Conservation (phyloP, 148 eudicot genomes). For the Camellia lanceoleosa region DNA sequence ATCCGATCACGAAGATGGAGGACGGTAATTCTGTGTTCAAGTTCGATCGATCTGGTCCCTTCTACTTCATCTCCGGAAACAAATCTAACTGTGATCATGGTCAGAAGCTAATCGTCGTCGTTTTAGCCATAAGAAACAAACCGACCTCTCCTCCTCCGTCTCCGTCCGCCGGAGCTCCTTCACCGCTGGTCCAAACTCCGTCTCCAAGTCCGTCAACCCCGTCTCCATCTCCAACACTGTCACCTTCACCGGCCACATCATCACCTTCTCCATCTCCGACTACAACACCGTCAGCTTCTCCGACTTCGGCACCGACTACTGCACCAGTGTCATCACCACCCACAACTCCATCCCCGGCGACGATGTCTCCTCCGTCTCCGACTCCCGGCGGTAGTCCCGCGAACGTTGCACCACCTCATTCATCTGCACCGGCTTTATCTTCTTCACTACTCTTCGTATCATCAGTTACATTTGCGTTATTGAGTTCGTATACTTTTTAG, state of each 20-base stretch:
- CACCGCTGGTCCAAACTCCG: background rate
- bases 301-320: too few relatives aligned
- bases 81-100: constrained; percentile 46
- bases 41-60: constrained; percentile 50
- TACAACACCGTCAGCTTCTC: too few relatives aligned
- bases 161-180: background rate
- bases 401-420: background rate
- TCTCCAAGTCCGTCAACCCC: background rate
- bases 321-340: too few relatives aligned
- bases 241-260: background rate
- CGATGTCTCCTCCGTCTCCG: background rate
- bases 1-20: constrained; percentile 33
- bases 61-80: constrained; percentile 64
- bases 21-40: constrained; percentile 42
- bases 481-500: background rate
- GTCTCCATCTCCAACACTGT: background rate
- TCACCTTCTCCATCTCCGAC: too few relatives aligned
- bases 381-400: background rate
- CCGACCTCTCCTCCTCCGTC: background rate
- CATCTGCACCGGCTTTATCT: constrained; percentile 12
- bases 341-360: too few relatives aligned
- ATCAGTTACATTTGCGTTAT: constrained; percentile 4
- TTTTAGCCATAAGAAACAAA: constrained; percentile 36
- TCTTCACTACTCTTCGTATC: constrained; percentile 12
- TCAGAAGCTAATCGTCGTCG: constrained; percentile 46